Base-by-base conservation (phyloP, 2,329 filamentous ascomycete genomes). In the Phaeosphaeriaceae sp. region DNA sequence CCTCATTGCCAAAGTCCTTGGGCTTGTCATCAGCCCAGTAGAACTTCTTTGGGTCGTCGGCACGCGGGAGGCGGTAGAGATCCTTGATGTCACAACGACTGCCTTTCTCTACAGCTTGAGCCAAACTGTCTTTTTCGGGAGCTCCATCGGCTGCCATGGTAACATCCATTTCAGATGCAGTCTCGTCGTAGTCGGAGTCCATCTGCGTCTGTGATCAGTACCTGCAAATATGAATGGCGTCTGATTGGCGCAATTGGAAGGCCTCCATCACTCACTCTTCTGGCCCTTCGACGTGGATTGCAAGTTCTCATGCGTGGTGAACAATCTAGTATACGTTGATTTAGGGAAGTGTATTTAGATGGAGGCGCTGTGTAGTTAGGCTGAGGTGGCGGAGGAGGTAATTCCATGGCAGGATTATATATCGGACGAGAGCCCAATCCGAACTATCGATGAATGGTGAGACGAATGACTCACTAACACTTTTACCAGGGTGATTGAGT, bases 41-140 rank as follows among this genome's bases (percentile, higher is more conserved):
- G 31, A 49, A 60, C 20, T 46, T 56, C 22, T 57, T 31, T 3
- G 42, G 46, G 21, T 62, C 25, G 22, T 51, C 48, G 25, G 52
- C 51, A 13, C 50, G 49, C 3, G 51, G 58, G 2, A 54, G 50
- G 25, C 53, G 47, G 46, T 54, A 64, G 17, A 64, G 31, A 4
- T 57, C 53, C 49, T 57, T 55, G 24, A 33, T 41, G 27, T 57
- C 56, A 47, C 61, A 64, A 52, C 53, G 50, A 33, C n/a, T 46
- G 20, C 61, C 59, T 41, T 59, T 64, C 20, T 57, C 51, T 2
- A 63, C 58, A 11, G 58, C 61, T n/a, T 61, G 55, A 20, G 47
- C 11, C 2, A 63, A 47, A 24, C 61, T 58, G 13, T 54, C 56
- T 33, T 42, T 24, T 10, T 53, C 31, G 7, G 22, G 24, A 17